A percentile compares a stretch with the other conserved stretches of the same genome.
These are phyloP conservation scores for Phytopythium aichiense DNA, from an alignment of 352 stramenopile genomes.

Conservation along the genomic window DNA sequence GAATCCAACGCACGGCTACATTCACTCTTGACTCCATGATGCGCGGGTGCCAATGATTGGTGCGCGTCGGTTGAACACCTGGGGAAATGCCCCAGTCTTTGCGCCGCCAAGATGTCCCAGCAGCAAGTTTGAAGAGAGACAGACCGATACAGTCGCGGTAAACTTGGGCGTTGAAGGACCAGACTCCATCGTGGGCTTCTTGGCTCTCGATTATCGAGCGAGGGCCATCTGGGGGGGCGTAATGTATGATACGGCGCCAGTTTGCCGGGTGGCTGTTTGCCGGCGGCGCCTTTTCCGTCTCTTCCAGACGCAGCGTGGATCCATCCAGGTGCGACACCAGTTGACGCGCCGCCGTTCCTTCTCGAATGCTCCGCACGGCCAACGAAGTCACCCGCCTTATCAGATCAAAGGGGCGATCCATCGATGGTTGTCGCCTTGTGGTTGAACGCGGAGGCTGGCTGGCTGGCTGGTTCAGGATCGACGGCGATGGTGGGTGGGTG, in stretches of 20 bases:
- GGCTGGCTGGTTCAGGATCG: conserved; percentile 1
- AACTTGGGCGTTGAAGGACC: too few relatives aligned
- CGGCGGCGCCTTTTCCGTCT: too few relatives aligned
- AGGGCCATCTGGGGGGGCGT: too few relatives aligned
- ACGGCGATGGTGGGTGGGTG: background rate
- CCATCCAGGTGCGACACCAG: too few relatives aligned
- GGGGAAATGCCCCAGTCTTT: background rate
- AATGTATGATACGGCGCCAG: too few relatives aligned
- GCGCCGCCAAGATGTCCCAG: background rate
- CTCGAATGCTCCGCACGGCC: background rate
- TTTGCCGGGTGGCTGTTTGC: too few relatives aligned
- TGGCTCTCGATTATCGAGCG: too few relatives aligned
- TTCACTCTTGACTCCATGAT: too few relatives aligned
- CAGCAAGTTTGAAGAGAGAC: background rate
- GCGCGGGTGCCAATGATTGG: background rate
- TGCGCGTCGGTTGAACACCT: background rate
- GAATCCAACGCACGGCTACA: too few relatives aligned
- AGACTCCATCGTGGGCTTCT: too few relatives aligned
- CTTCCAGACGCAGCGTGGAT: too few relatives aligned
- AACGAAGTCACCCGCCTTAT: background rate
- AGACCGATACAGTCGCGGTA: background rate
- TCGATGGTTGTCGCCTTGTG: background rate
- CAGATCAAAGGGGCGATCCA: background rate
- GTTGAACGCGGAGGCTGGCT: background rate
- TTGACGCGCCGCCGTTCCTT: background rate